Percentiles rank a stretch among this genome's conserved stretches.
Evolutionary conservation across 1,139 yeast genomes (phyloP).

Genomic region (Pichia inconspicua): DNA sequence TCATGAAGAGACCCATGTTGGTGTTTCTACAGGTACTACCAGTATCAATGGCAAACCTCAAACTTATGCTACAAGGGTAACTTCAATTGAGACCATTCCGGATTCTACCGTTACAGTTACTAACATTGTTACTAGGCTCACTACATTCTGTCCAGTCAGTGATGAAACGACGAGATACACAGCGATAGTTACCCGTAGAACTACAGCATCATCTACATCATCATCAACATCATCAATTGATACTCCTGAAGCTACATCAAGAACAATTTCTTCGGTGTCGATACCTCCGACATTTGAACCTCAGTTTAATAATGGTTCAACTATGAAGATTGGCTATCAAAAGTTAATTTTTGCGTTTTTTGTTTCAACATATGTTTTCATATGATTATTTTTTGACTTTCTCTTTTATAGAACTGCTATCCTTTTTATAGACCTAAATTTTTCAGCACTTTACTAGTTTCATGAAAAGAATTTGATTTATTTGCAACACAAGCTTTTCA

Average conservation of each 20-base stretch:
- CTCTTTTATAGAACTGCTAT: background rate
- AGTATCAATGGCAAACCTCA: background rate
- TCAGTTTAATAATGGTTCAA: background rate
- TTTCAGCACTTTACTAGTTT: background rate
- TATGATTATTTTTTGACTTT: background rate
- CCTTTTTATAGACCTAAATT: background rate
- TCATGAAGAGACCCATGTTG: background rate
- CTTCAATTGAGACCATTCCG: background rate
- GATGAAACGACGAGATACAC: background rate
- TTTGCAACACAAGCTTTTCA: no score
- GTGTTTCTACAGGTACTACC: background rate
- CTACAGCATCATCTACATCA: background rate
- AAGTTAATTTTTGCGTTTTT: background rate
- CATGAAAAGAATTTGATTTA: no score
- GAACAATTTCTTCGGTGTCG: no score
- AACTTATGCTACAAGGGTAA: background rate
- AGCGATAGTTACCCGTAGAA: background rate
- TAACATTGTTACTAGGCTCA: background rate
- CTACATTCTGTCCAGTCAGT: background rate
- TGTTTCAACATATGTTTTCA: background rate
- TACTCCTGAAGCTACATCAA: background rate
- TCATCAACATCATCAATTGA: background rate
- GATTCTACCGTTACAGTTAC: background rate
- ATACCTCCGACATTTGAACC: background rate
- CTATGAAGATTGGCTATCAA: background rate